Percentiles rank a stretch among this genome's conserved stretches.
These are phyloP conservation scores for Platanthera guangdongensis DNA, from an alignment of 106 monocot genomes.

Conservation along the genomic window DNA sequence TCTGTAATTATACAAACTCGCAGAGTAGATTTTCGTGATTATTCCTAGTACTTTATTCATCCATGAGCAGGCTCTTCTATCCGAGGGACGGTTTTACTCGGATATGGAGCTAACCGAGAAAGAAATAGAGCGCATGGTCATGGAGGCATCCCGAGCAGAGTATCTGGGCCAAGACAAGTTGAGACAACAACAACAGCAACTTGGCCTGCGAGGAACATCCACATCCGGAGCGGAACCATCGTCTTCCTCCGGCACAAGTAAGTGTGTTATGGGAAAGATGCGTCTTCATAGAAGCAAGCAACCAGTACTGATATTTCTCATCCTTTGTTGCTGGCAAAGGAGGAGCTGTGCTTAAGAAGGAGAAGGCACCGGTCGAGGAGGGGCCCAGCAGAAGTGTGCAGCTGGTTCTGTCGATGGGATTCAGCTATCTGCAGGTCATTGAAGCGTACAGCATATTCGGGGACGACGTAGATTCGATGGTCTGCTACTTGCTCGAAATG, in stretches of 20 bases:
- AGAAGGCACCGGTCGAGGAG: constrained; percentile 22
- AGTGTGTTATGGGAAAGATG: neutral
- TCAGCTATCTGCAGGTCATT: constrained; percentile 82
- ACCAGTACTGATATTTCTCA: too few relatives aligned
- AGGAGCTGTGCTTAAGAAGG: constrained; percentile 28
- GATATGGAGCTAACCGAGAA: constrained; percentile 97
- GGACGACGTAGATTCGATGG: constrained; percentile 91
- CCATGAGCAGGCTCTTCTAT: constrained; percentile 68
- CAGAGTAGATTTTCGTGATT: too few relatives aligned
- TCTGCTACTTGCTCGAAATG: constrained; percentile 81
- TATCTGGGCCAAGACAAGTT: constrained; percentile 57
- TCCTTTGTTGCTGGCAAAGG: constrained; percentile 1
- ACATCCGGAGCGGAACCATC: constrained; percentile 79
- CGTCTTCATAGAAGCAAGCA: too few relatives aligned
- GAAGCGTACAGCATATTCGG: constrained; percentile 92
- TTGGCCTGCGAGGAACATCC: constrained; percentile 43
- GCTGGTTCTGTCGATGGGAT: constrained; percentile 76
- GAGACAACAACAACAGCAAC: constrained; percentile 29
- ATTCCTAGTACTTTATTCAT: neutral
- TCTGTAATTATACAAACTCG: too few relatives aligned
- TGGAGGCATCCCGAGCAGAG: constrained; percentile 92
- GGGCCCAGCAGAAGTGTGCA: constrained; percentile 56
- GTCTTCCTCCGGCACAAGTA: constrained; percentile 85
- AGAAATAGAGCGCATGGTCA: constrained; percentile 94
- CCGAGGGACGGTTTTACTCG: constrained; percentile 94